phyloP scores from a whole-genome alignment of 192 early-diverging fungal genomes.

The Coemansia sp. region DNA sequence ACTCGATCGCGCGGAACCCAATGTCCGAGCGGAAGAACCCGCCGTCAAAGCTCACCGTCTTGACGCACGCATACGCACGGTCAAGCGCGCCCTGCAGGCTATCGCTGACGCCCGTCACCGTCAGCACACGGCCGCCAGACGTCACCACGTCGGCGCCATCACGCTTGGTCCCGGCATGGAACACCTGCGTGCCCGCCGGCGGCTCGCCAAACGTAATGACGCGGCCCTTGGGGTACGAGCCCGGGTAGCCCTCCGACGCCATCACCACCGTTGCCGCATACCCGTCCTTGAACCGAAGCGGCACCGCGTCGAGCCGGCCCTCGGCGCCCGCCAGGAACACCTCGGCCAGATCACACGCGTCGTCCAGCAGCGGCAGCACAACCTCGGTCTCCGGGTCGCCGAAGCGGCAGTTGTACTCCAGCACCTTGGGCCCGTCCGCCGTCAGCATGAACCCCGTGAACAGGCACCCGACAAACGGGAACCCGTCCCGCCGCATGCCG shows the following conservation, averaged over 20 bases:
- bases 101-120: conserved; percentile 80
- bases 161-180: conserved; percentile 88
- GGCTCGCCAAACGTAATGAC: conserved; percentile 62
- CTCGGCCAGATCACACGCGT: conserved; percentile 80
- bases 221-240: conserved; percentile 77
- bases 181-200: conserved; percentile 58
- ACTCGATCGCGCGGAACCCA: conserved; percentile 66
- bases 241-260: conserved; percentile 94
- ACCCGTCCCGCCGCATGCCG: conserved; percentile 94
- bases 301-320: conserved; percentile 87
- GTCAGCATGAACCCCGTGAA: conserved; percentile 98
- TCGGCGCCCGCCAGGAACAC: conserved; percentile 85
- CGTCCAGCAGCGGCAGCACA: conserved; percentile 85
- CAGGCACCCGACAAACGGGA: conserved; percentile 94
- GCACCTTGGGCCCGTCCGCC: conserved; percentile 81
- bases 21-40: conserved; percentile 93
- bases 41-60: conserved; percentile 76
- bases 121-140: conserved; percentile 91
- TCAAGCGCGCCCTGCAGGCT: conserved; percentile 78
- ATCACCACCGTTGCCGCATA: conserved; percentile 90
- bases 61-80: conserved; percentile 69
- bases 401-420: conserved; percentile 98
- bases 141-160: conserved; percentile 67
- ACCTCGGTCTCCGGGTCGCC: conserved; percentile 99
- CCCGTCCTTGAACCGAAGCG: conserved; percentile 66